Evolutionary conservation across 1,284 basidiomycete genomes (phyloP).

Genomic region (Ustilago sp.): DNA sequence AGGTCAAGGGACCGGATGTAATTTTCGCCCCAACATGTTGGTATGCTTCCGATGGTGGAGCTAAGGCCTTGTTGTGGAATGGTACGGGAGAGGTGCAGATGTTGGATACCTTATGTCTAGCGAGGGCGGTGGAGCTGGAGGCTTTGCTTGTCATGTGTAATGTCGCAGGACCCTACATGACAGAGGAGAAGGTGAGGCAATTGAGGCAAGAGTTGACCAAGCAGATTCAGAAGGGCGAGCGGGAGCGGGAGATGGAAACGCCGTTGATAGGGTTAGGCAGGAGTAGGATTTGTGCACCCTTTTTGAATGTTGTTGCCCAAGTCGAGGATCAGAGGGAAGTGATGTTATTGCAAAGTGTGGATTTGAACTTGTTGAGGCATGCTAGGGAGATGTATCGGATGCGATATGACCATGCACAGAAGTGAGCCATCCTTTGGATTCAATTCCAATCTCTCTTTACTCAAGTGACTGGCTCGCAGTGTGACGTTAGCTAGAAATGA

Average conservation of each 20-base stretch:
- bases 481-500: not conserved
- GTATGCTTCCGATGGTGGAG: conserved; percentile 65
- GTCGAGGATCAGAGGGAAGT: conserved; percentile 51
- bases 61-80: conserved; percentile 59
- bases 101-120: conserved; percentile 52
- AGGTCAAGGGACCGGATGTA: conserved; percentile 60
- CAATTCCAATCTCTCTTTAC: not conserved
- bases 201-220: conserved; percentile 5
- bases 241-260: conserved; percentile 24
- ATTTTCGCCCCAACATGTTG: conserved; percentile 68
- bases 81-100: conserved; percentile 52
- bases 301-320: conserved; percentile 54
- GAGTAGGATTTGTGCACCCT: conserved; percentile 59
- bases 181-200: conserved; percentile 13
- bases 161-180: conserved; percentile 55
- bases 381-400: conserved; percentile 54
- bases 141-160: conserved; percentile 65
- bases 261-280: conserved; percentile 58
- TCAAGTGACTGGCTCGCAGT: not conserved
- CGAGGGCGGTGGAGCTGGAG: conserved; percentile 64
- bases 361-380: conserved; percentile 53
- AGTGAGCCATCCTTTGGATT: not conserved
- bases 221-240: not conserved
- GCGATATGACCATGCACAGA: conserved; percentile 51
- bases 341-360: conserved; percentile 54